Evolutionary conservation across 2,329 filamentous ascomycete species (phyloP).

Genomic region (Trichoderma afroharzianum): DNA sequence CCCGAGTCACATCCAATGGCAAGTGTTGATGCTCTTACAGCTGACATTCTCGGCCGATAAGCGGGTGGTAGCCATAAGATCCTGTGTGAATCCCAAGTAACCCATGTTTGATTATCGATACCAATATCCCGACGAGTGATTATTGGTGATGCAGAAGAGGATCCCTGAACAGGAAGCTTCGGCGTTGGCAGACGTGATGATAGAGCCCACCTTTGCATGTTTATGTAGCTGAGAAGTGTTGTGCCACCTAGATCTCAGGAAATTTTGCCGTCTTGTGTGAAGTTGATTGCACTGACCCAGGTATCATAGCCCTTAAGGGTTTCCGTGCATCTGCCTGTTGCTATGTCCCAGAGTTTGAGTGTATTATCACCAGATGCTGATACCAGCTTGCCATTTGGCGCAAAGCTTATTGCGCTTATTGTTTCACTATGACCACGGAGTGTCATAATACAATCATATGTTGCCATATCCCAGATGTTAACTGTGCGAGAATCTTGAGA

Average conservation of each 20-base stretch:
- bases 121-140: neutral
- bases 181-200: no score
- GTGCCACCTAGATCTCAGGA: neutral
- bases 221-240: no score
- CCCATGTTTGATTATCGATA: neutral
- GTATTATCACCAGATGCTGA: neutral
- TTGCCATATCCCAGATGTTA: neutral
- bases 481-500: neutral
- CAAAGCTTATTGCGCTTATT: neutral
- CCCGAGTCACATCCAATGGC: neutral
- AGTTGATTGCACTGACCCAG: neutral
- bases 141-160: neutral
- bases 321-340: neutral
- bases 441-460: neutral
- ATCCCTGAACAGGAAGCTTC: neutral
- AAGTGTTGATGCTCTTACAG: neutral
- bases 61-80: neutral
- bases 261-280: neutral
- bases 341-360: neutral
- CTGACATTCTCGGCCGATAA: neutral
- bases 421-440: neutral
- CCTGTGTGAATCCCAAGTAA: neutral
- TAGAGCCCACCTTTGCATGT: no score
- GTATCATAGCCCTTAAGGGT: neutral
- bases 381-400: neutral